Conservation (phyloP, 2,329 filamentous ascomycete species). For the Grosmannia serpens region DNA sequence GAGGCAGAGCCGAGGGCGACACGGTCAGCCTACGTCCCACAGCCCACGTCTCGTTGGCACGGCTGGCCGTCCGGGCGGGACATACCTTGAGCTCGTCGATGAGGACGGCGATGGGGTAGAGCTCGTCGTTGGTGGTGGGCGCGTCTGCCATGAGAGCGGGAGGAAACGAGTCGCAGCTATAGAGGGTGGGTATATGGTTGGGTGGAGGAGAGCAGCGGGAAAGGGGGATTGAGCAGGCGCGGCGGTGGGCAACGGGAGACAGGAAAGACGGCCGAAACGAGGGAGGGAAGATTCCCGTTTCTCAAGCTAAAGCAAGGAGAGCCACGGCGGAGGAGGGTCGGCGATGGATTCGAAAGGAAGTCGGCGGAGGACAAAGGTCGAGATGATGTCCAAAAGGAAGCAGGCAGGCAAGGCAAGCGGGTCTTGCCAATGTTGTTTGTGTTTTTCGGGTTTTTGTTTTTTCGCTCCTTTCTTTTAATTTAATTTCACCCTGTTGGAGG, state of each 20-base stretch:
- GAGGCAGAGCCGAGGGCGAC: slow-evolving; percentile 6
- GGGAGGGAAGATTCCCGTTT: neutral
- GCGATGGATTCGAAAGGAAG: neutral
- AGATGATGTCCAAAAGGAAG: slow-evolving; percentile 4
- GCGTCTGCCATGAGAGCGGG: slow-evolving; percentile 69
- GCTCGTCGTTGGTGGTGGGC: slow-evolving; percentile 88
- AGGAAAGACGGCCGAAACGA: neutral
- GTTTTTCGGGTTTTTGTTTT: slow-evolving; percentile 13
- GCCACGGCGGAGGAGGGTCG: neutral
- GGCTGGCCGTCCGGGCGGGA: too few species aligned
- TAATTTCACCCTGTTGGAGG: neutral
- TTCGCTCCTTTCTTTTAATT: slow-evolving; percentile 11
- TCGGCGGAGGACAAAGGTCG: neutral
- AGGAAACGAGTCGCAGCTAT: neutral
- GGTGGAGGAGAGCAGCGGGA: neutral
- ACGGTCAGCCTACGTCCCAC: slow-evolving; percentile 6
- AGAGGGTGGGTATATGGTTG: slow-evolving; percentile 16
- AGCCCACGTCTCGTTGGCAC: neutral
- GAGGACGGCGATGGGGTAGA: slow-evolving; percentile 98
- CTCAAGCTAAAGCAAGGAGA: neutral
- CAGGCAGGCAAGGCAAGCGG: neutral
- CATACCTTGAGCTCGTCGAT: slow-evolving; percentile 96
- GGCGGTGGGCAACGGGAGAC: neutral
- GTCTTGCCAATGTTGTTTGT: slow-evolving; percentile 7
- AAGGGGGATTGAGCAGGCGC: neutral